Evolutionary conservation across 2,329 filamentous ascomycete genomes (phyloP).

Genomic region (Mycosphaerella sp.): DNA sequence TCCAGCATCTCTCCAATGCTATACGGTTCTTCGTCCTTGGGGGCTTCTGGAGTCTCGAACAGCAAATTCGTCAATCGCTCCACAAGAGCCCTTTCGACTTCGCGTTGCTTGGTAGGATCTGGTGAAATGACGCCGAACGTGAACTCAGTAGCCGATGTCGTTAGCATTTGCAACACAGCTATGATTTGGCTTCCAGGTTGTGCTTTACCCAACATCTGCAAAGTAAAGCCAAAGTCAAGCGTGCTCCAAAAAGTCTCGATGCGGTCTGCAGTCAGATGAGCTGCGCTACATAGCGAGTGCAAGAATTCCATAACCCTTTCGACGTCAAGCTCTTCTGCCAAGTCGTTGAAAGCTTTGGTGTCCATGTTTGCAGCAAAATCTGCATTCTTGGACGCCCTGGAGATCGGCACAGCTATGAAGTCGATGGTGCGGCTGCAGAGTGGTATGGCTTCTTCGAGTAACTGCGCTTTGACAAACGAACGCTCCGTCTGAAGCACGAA

Average conservation of each 20-base stretch:
- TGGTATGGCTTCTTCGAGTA: conserved; percentile 52
- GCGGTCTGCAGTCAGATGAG: conserved; percentile 41
- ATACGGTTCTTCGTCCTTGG: conserved; percentile 40
- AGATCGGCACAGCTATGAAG: conserved; percentile 49
- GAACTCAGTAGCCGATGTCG: conserved; percentile 56
- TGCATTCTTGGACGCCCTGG: conserved; percentile 33
- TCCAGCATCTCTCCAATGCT: conserved; percentile 38
- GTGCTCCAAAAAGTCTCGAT: conserved; percentile 58
- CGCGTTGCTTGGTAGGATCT: conserved; percentile 37
- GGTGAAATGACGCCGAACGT: conserved; percentile 62
- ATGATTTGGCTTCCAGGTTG: conserved; percentile 59
- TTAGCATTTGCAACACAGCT: conserved; percentile 59
- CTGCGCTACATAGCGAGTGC: conserved; percentile 53
- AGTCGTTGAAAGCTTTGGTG: conserved; percentile 35
- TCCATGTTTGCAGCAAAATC: conserved; percentile 24
- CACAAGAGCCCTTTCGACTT: conserved; percentile 46
- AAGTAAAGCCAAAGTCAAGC: conserved; percentile 60
- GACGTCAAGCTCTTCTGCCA: conserved; percentile 58
- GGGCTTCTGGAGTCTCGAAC: conserved; percentile 47
- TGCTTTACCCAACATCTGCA: conserved; percentile 61
- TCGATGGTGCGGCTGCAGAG: conserved; percentile 45
- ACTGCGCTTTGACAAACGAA: conserved; percentile 51
- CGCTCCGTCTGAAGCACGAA: conserved; percentile 60
- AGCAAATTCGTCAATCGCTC: conserved; percentile 60
- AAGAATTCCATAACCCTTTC: conserved; percentile 60